Evolutionary conservation across 805 yeast genomes (phyloP).

Genomic region (Lipomyces kockii): DNA sequence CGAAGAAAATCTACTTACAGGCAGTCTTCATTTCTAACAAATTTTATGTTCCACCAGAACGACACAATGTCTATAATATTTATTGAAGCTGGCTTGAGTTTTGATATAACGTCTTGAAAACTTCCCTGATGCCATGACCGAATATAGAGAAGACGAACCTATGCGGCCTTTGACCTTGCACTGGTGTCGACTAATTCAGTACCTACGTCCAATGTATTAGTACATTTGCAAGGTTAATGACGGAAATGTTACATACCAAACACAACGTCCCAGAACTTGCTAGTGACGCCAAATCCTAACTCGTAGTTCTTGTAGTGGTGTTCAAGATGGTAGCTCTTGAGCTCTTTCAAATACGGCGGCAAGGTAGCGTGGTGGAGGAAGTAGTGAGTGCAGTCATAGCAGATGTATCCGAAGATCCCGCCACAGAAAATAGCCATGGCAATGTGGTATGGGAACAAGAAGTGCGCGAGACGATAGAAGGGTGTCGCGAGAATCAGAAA

Average conservation of each 20-base stretch:
- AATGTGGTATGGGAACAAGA: slow-evolving; percentile 73
- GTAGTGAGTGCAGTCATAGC: slow-evolving; percentile 94
- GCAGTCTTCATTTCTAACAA: too few relatives aligned
- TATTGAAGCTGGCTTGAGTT: too few relatives aligned
- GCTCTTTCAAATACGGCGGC: slow-evolving; percentile 74
- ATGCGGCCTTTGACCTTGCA: slow-evolving; percentile 22
- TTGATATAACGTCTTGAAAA: too few relatives aligned
- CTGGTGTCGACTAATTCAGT: slow-evolving; percentile 33
- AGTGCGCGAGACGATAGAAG: slow-evolving; percentile 76
- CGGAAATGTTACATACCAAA: slow-evolving; percentile 57
- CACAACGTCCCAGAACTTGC: slow-evolving; percentile 90
- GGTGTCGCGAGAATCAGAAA: slow-evolving; percentile 76
- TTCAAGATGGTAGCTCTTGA: slow-evolving; percentile 91
- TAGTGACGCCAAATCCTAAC: slow-evolving; percentile 94
- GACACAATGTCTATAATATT: too few relatives aligned
- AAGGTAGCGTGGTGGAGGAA: slow-evolving; percentile 83
- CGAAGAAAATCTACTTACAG: background rate
- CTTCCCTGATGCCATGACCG: too few relatives aligned
- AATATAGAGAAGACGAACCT: background rate
- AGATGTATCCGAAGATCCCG: slow-evolving; percentile 89
- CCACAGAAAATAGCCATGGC: slow-evolving; percentile 96
- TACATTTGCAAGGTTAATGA: background rate
- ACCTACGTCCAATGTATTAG: slow-evolving; percentile 7
- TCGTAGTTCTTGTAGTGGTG: slow-evolving; percentile 98
- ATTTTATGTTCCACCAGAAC: too few relatives aligned